Evolutionary conservation across 2,329 filamentous ascomycete genomes (phyloP), one percentile per base, ranked within the genome.

Genomic region (Hyphodiscus sp.): DNA sequence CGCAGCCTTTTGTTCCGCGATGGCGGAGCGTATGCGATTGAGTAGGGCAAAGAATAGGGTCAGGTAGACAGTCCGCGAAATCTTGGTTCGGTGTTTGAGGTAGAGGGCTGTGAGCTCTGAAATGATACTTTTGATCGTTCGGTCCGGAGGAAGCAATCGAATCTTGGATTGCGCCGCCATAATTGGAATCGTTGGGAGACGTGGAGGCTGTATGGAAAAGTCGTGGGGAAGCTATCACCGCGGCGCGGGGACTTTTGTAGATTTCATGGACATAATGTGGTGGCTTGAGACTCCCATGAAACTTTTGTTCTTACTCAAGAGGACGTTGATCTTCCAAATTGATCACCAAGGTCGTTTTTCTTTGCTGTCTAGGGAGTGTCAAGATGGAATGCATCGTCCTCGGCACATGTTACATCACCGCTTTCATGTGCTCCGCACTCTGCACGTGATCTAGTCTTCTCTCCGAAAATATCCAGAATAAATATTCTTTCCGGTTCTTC

Each of bases 1-100:
- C 2, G 90, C 89, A 16, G 89, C 88, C 70, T 95, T 96, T 70
- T 97, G 94, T 69, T 96, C 91, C 55, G 87, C 85, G 67, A 97
- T 86, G 63, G 92, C 91, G 80, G 90, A 85, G 64, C 91, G 90
- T 51, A 97, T 85, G 64, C 94, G 90, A 70, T 95, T 91, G 56
- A 86, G 77, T 56, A 96, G 82, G 47, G 89, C 84, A 61, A 92
- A 74, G 63, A 92, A 82, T 62, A 96, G 79, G 26, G 89, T 85
- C 58, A 95, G 75, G 75, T 95, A 95, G 62, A 95, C 82, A 59
- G 83, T 83, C 66, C 89, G 86, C 20, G 89, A 92, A 70, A 96
- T 91, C 61, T 82, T 82, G 49, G 84, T 89, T 62, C 91, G 88
- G 72, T 95, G 84, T 58, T 80, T 78, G 58, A 92, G 77, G 71